Evolutionary conservation across 768 basidiomycete genomes (phyloP).

Genomic region (Podaxis mareebaensis): DNA sequence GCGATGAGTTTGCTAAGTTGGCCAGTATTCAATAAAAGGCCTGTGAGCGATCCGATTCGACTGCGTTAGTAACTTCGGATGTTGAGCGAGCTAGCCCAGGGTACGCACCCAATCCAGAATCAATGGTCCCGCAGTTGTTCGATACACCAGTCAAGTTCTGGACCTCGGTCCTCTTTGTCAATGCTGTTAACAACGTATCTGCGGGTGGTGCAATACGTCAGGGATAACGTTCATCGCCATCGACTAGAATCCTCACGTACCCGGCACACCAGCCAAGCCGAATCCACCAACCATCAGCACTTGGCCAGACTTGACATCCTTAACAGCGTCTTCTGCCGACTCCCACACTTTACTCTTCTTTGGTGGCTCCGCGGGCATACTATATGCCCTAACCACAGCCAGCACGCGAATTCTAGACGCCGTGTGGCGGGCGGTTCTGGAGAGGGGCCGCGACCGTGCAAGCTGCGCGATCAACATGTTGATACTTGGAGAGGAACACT

Average conservation of each 20-base stretch:
- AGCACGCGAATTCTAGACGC: conserved; percentile 2
- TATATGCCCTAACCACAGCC: conserved; percentile 32
- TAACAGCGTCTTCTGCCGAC: conserved; percentile 81
- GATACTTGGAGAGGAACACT: too few species aligned
- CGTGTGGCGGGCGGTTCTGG: too few species aligned
- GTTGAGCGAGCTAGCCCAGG: background rate
- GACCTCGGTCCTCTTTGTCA: conserved; percentile 75
- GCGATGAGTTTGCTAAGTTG: conserved; percentile 85
- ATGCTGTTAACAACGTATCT: conserved; percentile 84
- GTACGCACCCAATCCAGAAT: conserved; percentile 66
- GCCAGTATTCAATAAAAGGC: conserved; percentile 69
- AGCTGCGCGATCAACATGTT: conserved; percentile 4
- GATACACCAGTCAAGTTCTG: conserved; percentile 77
- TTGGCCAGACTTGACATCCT: conserved; percentile 80
- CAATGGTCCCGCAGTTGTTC: conserved; percentile 80
- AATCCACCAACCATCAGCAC: conserved; percentile 85
- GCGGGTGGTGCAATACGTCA: background rate
- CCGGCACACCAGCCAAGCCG: conserved; percentile 86
- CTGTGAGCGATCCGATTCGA: conserved; percentile 34
- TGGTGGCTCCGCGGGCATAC: conserved; percentile 32
- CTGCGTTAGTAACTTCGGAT: background rate
- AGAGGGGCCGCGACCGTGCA: background rate
- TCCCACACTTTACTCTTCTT: conserved; percentile 71
- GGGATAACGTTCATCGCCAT: too few species aligned
- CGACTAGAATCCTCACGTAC: conserved; percentile 34